Base-by-base conservation (phyloP, 805 yeast genomes). In the Kodamaea neixiangensis region DNA sequence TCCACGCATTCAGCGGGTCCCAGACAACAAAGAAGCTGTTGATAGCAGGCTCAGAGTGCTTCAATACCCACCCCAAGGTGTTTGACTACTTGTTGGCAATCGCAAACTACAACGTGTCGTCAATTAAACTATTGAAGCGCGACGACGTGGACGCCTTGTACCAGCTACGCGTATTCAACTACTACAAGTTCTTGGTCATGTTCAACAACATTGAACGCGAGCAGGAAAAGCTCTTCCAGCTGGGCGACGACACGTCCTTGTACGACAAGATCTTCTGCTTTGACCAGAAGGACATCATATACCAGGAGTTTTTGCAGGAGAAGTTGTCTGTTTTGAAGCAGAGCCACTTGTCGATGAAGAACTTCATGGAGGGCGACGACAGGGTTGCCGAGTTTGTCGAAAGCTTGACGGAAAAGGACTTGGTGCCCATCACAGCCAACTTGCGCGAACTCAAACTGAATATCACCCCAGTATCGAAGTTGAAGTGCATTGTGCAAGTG, bases 51-150 rank as follows among this genome's bases (percentile, higher is more conserved):
- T 69, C 71, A 7, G 48, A 56, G 9, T 55, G 60, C 38, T 71
- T 74, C 57, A 62, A 57, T 39, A 53, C 54, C 7, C 58, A 69
- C 46, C 72, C 73, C 2, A 54, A 59, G 38, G 49, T 58, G 2
- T 74, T 66, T 54, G 78, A 74, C 55, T 74, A 74, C 54, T 57
- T 74, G 47, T 58, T 71, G 37, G 77, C 78, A 29, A 73, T 74
- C 14, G 69, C 77, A 33, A 71, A 69, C 54, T 73, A 72, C 56
- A 65, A 71, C 29, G 50, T 71, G 6, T 62, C 70, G 6, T 66
- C 75, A 3, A 65, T 70, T 19, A 71, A 71, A 54, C 57, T 73
- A 21, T 65, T 67, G 20, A 69, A 66, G 50, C 59, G 78, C 37
- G 52, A 68, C 10, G 78, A 74, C 54, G 57, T 62, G 2, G 63